phyloP scores from a whole-genome alignment of 805 yeast genomes.

The Candida loeiensis region DNA sequence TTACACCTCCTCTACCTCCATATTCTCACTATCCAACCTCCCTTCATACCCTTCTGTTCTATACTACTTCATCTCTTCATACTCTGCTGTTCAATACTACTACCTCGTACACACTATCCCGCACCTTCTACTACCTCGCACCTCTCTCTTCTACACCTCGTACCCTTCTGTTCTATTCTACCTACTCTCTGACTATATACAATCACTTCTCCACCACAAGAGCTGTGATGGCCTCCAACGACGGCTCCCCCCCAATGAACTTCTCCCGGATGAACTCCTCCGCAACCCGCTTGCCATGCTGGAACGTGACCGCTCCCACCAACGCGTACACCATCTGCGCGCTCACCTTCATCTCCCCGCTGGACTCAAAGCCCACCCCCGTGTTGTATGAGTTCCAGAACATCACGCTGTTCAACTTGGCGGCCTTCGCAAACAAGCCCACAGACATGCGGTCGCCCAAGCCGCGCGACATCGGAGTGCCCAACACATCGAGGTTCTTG shows the following conservation, averaged over 20 bases:
- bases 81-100: too few species aligned
- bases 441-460: slow-evolving; percentile 48
- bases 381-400: slow-evolving; percentile 66
- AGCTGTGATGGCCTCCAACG: slow-evolving; percentile 35
- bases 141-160: too few species aligned
- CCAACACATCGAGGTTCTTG: slow-evolving; percentile 56
- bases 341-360: slow-evolving; percentile 55
- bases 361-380: slow-evolving; percentile 40
- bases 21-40: too few species aligned
- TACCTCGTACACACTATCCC: too few species aligned
- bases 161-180: too few species aligned
- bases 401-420: slow-evolving; percentile 48
- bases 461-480: slow-evolving; percentile 50
- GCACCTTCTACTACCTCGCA: too few species aligned
- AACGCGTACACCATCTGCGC: slow-evolving; percentile 57
- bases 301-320: slow-evolving; percentile 63
- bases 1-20: too few species aligned
- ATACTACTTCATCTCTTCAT: too few species aligned
- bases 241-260: slow-evolving; percentile 31
- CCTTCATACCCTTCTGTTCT: too few species aligned
- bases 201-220: slow-evolving; percentile 21
- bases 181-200: not conserved
- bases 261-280: slow-evolving; percentile 54
- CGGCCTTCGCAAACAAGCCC: slow-evolving; percentile 49
- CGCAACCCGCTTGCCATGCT: slow-evolving; percentile 59